These are phyloP conservation scores for Camellia japonica DNA, from an alignment of 148 eudicot genomes.

Conservation along the genomic window DNA sequence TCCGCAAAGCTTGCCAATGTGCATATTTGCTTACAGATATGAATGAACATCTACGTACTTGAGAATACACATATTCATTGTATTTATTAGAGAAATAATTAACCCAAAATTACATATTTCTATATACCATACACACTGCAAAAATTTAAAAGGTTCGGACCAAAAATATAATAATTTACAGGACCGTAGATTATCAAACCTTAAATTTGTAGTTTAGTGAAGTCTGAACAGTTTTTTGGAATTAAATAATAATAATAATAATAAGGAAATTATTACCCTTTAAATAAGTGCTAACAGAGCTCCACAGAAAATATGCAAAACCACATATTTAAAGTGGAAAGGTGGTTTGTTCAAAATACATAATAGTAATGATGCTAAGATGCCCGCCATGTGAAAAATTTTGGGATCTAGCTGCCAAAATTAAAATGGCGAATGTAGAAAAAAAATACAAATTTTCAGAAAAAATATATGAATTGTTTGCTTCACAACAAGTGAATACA, in stretches of 20 bases:
- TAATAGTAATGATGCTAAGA: too few species aligned
- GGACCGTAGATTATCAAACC: background rate
- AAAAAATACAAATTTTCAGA: too few species aligned
- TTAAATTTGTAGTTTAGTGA: background rate
- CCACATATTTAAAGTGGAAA: background rate
- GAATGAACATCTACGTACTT: background rate
- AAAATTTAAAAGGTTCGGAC: background rate
- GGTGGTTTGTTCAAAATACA: background rate
- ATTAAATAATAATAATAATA: too few species aligned
- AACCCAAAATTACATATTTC: background rate
- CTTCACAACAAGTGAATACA: too few species aligned
- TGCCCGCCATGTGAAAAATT: too few species aligned
- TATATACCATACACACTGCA: background rate
- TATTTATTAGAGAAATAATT: background rate
- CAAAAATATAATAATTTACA: background rate
- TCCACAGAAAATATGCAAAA: background rate
- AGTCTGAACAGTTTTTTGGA: background rate
- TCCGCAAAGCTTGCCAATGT: conserved; percentile 11
- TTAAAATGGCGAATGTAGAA: too few species aligned
- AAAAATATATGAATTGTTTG: too few species aligned
- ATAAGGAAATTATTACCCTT: background rate
- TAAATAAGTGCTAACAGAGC: background rate
- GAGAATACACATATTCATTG: background rate
- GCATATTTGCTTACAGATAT: background rate
- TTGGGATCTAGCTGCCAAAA: too few species aligned